These are phyloP conservation scores for Blastomyces emzantsi DNA, from an alignment of 2,329 filamentous ascomycete species.

Conservation along the genomic window DNA sequence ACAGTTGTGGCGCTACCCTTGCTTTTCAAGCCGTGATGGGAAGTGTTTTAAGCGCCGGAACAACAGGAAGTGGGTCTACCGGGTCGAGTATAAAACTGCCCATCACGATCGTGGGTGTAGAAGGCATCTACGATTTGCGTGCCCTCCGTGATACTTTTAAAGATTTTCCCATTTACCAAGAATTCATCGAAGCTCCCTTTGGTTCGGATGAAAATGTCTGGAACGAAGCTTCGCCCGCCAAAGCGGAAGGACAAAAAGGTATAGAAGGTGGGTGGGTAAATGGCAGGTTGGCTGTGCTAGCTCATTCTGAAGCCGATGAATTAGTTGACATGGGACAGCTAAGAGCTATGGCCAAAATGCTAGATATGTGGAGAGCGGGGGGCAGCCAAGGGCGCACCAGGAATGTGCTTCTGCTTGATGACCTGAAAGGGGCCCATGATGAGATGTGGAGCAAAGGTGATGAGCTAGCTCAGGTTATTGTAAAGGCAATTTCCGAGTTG, in stretches of 20 bases:
- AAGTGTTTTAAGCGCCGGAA: slow-evolving; percentile 14
- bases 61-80: slow-evolving; percentile 9
- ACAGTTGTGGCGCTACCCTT: slow-evolving; percentile 41
- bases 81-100: slow-evolving; percentile 22
- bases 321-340: slow-evolving; percentile 34
- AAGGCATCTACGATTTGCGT: slow-evolving; percentile 39
- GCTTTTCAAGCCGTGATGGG: slow-evolving; percentile 38
- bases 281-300: slow-evolving; percentile 32
- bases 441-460: slow-evolving; percentile 35
- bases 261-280: slow-evolving; percentile 28
- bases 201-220: slow-evolving; percentile 30
- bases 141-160: slow-evolving; percentile 28
- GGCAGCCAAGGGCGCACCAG: slow-evolving; percentile 31
- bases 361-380: slow-evolving; percentile 44
- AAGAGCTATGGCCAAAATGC: slow-evolving; percentile 41
- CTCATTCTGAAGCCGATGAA: slow-evolving; percentile 35
- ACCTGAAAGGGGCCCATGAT: slow-evolving; percentile 34
- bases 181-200: slow-evolving; percentile 37
- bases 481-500: slow-evolving; percentile 25
- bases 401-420: slow-evolving; percentile 30
- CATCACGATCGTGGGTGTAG: slow-evolving; percentile 34
- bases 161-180: slow-evolving; percentile 29
- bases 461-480: slow-evolving; percentile 33
- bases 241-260: slow-evolving; percentile 22
- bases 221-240: slow-evolving; percentile 34